Evolutionary conservation across 257 asterid species (phyloP).

Genomic region (Forsythia suspensa): DNA sequence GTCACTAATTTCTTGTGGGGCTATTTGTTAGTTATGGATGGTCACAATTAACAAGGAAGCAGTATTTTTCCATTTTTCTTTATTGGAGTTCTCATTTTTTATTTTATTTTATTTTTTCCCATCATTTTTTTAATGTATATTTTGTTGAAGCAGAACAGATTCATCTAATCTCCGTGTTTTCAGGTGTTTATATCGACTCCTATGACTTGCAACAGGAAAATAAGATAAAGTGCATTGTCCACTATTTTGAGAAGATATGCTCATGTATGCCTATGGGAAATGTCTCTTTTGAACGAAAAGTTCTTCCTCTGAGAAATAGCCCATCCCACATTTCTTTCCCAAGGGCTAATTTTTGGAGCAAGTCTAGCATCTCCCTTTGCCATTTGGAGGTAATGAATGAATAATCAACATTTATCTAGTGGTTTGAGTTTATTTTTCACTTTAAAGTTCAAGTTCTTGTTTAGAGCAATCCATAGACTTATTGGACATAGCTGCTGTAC

Average conservation of each 20-base stretch:
- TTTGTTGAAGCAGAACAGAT: slow-evolving; percentile 14
- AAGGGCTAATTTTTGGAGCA: slow-evolving; percentile 64
- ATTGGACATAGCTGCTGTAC: background rate
- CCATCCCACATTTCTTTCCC: slow-evolving; percentile 47
- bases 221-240: slow-evolving; percentile 79
- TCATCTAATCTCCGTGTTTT: slow-evolving; percentile 12
- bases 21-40: slow-evolving; percentile 1
- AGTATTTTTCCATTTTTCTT: slow-evolving; percentile 1
- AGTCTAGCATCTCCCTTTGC: slow-evolving; percentile 63
- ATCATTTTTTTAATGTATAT: background rate
- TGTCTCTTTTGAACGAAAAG: slow-evolving; percentile 86
- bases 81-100: slow-evolving; percentile 2
- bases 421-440: background rate
- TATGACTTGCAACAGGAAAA: slow-evolving; percentile 54
- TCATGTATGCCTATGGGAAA: slow-evolving; percentile 56
- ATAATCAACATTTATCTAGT: slow-evolving; percentile 10
- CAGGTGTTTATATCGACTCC: slow-evolving; percentile 69
- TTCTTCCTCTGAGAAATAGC: slow-evolving; percentile 48
- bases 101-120: background rate
- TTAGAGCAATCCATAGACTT: background rate
- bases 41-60: background rate
- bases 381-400: slow-evolving; percentile 57
- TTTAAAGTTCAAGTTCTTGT: background rate
- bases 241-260: slow-evolving; percentile 76
- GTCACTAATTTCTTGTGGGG: background rate